phyloP scores from a whole-genome alignment of 345 rosid species.

The Pugionium cornutum region DNA sequence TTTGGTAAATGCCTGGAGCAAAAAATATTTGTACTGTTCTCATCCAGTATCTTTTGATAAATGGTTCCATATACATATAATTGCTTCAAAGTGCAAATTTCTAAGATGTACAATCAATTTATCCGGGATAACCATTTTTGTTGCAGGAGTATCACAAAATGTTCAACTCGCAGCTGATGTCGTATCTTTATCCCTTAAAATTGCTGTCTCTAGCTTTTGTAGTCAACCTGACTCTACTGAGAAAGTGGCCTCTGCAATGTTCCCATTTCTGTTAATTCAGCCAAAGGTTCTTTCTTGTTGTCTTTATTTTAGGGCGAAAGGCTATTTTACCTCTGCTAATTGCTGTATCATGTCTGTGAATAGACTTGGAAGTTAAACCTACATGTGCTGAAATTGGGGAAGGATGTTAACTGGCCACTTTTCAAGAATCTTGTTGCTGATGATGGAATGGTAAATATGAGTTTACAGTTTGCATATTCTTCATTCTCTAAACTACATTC shows the following conservation, averaged over 20 bases:
- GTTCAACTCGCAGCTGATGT: conserved; percentile 57
- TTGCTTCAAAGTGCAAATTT: conserved; percentile 8
- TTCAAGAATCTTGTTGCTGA: conserved; percentile 55
- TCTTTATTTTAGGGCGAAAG: neutral
- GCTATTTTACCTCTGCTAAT: conserved; percentile 20
- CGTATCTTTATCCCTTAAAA: conserved; percentile 54
- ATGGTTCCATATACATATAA: neutral
- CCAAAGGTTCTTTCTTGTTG: conserved; percentile 61
- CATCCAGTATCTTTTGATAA: conserved; percentile 17
- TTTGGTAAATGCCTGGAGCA: conserved; percentile 6
- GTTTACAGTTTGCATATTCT: conserved; percentile 25
- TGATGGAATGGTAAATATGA: conserved; percentile 52
- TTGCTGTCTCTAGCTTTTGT: conserved; percentile 49
- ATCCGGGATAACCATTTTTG: conserved; percentile 11
- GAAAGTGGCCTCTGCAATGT: conserved; percentile 68
- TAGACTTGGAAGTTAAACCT: conserved; percentile 75
- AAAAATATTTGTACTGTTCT: conserved; percentile 16
- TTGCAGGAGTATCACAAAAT: conserved; percentile 60
- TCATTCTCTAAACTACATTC: conserved; percentile 10
- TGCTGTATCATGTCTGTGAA: conserved; percentile 21
- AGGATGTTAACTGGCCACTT: conserved; percentile 64
- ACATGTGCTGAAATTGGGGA: conserved; percentile 58
- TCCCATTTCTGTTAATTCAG: conserved; percentile 69
- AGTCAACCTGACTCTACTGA: conserved; percentile 45
- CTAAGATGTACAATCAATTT: conserved; percentile 8